Conservation (phyloP, 305 asterid species). For the Solanum hybrid region DNA sequence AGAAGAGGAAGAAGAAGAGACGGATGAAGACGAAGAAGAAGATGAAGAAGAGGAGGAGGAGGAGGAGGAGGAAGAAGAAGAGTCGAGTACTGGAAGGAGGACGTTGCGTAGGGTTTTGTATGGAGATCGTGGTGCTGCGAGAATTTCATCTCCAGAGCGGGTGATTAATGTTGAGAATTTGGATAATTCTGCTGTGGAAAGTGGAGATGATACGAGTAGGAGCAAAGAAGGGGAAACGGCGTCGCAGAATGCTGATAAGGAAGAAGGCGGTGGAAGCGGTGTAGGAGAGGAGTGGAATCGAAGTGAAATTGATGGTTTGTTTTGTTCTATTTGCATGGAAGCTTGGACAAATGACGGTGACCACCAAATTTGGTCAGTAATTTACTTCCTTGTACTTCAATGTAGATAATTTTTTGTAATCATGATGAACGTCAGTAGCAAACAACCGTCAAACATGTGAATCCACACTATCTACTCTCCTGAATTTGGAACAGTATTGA, state of each 20-base stretch:
- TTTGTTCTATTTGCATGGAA: constrained; percentile 84
- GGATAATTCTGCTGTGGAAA: constrained; percentile 9
- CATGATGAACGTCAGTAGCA: neutral
- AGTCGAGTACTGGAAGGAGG: neutral
- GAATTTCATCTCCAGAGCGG: constrained; percentile 21
- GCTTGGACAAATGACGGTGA: constrained; percentile 76
- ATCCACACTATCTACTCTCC: neutral
- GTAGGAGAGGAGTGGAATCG: constrained; percentile 18
- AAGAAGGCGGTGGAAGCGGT: constrained; percentile 5
- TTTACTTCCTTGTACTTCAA: neutral
- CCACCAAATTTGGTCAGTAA: constrained; percentile 61
- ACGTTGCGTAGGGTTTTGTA: constrained; percentile 2
- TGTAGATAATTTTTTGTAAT: neutral
- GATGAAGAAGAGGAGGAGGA: constrained; percentile 1
- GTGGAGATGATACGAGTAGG: constrained; percentile 11
- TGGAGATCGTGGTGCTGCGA: constrained; percentile 6
- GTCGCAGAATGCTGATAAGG: constrained; percentile 12
- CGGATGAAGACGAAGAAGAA: neutral
- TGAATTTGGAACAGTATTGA: neutral
- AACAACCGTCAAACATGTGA: neutral
- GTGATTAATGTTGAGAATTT: constrained; percentile 11
- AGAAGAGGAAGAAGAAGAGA: neutral
- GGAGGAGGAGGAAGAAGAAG: neutral
- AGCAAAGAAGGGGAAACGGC: constrained; percentile 10
- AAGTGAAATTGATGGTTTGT: constrained; percentile 66